phyloP scores from a whole-genome alignment of 164 flowering plant genomes.

The Cinnamomum chago region DNA sequence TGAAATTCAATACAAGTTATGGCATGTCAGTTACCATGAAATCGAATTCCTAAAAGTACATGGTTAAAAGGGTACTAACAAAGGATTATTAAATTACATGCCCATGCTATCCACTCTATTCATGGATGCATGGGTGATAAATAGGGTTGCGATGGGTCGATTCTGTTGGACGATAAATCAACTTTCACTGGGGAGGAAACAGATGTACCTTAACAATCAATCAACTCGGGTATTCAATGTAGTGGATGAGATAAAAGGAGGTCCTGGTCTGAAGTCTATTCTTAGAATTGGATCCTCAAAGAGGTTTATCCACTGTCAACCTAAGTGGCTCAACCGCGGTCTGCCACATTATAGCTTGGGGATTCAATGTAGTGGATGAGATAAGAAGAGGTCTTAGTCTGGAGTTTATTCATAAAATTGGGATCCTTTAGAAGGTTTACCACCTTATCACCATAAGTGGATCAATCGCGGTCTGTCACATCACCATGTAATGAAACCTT shows the following conservation, averaged over 20 bases:
- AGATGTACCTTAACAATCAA: slow-evolving; percentile 20
- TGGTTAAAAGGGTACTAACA: no score
- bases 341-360: slow-evolving; percentile 12
- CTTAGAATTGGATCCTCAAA: neutral
- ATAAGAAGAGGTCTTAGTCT: slow-evolving; percentile 34
- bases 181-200: slow-evolving; percentile 32
- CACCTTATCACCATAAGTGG: no score
- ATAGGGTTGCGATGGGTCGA: slow-evolving; percentile 40
- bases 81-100: no score
- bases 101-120: no score
- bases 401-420: slow-evolving; percentile 23
- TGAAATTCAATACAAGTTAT: no score
- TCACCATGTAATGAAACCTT: neutral
- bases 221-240: slow-evolving; percentile 36
- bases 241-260: slow-evolving; percentile 33
- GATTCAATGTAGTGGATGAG: slow-evolving; percentile 33
- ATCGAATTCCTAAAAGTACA: no score
- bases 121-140: neutral
- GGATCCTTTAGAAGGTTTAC: no score
- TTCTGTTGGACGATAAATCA: slow-evolving; percentile 31
- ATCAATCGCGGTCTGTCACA: no score
- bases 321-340: no score
- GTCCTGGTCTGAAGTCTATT: slow-evolving; percentile 34
- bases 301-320: no score
- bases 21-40: no score